A percentile compares a stretch with the other conserved stretches of the same genome.
Conservation (phyloP, 2,329 filamentous ascomycete species). For the Aspergillus sp. region DNA sequence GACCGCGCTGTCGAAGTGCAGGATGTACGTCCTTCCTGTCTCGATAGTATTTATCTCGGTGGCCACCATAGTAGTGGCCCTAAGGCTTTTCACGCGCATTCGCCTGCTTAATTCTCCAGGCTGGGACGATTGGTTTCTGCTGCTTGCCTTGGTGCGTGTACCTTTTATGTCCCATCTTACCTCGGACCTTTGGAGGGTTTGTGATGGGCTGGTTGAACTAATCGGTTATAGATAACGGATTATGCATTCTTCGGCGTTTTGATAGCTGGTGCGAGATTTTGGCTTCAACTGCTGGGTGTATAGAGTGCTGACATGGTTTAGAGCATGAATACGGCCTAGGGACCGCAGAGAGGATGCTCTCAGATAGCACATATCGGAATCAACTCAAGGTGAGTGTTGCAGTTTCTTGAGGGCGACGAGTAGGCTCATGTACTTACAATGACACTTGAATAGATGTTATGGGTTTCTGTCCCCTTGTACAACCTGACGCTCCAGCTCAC, state of each 20-base stretch:
- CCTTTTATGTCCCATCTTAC: background rate
- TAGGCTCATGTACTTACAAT: background rate
- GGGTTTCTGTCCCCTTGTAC: slow-evolving; percentile 36
- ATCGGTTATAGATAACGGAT: slow-evolving; percentile 11
- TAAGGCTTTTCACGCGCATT: slow-evolving; percentile 26
- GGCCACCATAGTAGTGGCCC: slow-evolving; percentile 19
- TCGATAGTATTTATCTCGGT: slow-evolving; percentile 21
- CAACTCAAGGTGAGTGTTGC: slow-evolving; percentile 25
- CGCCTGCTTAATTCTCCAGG: slow-evolving; percentile 24
- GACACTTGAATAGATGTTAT: slow-evolving; percentile 25
- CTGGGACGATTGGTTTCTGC: slow-evolving; percentile 26
- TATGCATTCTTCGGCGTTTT: slow-evolving; percentile 15
- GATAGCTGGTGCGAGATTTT: slow-evolving; percentile 10
- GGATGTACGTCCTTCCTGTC: slow-evolving; percentile 25
- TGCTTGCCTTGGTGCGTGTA: slow-evolving; percentile 21
- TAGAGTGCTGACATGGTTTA: slow-evolving; percentile 3
- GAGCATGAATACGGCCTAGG: slow-evolving; percentile 28
- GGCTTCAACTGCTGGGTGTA: background rate
- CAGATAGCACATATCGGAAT: background rate
- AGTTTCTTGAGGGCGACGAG: too few species aligned
- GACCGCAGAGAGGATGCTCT: background rate
- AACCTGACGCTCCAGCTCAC: slow-evolving; percentile 32
- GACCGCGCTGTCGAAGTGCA: slow-evolving; percentile 5
- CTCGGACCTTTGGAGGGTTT: background rate
- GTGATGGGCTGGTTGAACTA: background rate